Evolutionary conservation across 106 monocot species (phyloP), one percentile per base, ranked within the genome.

Genomic region (Xerophyta viscosa): DNA sequence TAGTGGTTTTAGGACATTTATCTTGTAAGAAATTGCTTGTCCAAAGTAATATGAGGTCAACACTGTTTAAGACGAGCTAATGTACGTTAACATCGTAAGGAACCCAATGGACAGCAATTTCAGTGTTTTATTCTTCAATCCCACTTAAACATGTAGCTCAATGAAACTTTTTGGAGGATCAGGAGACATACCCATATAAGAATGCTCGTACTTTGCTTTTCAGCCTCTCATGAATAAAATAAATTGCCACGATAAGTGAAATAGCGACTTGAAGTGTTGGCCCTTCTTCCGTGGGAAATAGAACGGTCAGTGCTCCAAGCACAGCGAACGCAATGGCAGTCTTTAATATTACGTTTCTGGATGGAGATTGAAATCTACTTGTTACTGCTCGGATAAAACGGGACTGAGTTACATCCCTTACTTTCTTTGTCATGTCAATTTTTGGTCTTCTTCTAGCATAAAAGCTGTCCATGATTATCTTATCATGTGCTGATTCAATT

Each of bases 201-300:
- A 82, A 72, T 29, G 94, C 76, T 61, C 78, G 67, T 6, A 84
- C 7, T 58, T 65, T 66, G 52, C 68, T 82, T 46, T 46, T 81
- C 24, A 84, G 75, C 62, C 84, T 81, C 23, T 62, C 46, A 64
- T 85, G 54, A 42, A 96, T 77, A 68, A 96, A 96, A 65, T 88
- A 96, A 45, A 96, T 63, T 6, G 88, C 67, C 50, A 78, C 67
- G 25, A 80, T 67, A 49, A 88, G 68, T 55, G 94, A 96, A 66
- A 85, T 71, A 26, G 81, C 78, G 20, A 96, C 94, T 85, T 96
- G 94, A 44, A 88, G 72, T 50, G 94, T 96, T 48, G 94, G 94
- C 18, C 94, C 94, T 68, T 96, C 94, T 77, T 96, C 94, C 20
- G 94, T 88, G 20, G 94, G 94, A 76, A 88, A 96, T 26, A 78